phyloP scores from a whole-genome alignment of 140 eudicot species.

The Cichorium intybus region DNA sequence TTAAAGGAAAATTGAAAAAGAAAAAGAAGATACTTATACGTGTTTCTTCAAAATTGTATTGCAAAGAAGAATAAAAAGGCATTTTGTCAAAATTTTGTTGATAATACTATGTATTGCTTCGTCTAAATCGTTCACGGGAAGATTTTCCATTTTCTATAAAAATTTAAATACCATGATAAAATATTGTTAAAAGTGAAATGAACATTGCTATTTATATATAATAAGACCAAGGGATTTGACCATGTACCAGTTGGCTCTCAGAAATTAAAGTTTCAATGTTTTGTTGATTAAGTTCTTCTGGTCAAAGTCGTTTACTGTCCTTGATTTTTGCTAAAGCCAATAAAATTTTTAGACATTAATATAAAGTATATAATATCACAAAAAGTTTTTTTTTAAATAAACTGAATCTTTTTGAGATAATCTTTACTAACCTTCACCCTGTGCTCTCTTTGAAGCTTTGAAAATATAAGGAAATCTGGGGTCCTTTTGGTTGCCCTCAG shows the following conservation, averaged over 20 bases:
- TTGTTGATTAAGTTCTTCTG: constrained; percentile 97
- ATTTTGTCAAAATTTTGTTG: constrained; percentile 80
- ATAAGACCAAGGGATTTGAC: constrained; percentile 14
- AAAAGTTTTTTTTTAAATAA: neutral
- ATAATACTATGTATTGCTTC: constrained; percentile 88
- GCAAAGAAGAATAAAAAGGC: constrained; percentile 83
- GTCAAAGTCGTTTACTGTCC: constrained; percentile 77
- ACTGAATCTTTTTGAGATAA: neutral
- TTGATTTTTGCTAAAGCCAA: constrained; percentile 51
- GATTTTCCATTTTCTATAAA: constrained; percentile 96
- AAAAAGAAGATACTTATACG: constrained; percentile 51
- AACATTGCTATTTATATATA: neutral
- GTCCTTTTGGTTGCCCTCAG: too few species aligned
- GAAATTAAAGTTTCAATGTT: constrained; percentile 96
- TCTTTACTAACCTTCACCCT: constrained; percentile 55
- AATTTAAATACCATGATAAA: neutral
- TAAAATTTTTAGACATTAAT: constrained; percentile 11
- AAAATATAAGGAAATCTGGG: constrained; percentile 89
- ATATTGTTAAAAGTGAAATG: neutral
- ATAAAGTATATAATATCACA: constrained; percentile 8
- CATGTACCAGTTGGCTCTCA: constrained; percentile 74
- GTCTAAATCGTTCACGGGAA: constrained; percentile 93
- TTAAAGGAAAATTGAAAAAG: neutral
- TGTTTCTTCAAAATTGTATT: constrained; percentile 91
- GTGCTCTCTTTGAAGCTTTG: constrained; percentile 67